Evolutionary conservation across 1,284 basidiomycete genomes (phyloP).

Genomic region (Rhodotorula sp.): DNA sequence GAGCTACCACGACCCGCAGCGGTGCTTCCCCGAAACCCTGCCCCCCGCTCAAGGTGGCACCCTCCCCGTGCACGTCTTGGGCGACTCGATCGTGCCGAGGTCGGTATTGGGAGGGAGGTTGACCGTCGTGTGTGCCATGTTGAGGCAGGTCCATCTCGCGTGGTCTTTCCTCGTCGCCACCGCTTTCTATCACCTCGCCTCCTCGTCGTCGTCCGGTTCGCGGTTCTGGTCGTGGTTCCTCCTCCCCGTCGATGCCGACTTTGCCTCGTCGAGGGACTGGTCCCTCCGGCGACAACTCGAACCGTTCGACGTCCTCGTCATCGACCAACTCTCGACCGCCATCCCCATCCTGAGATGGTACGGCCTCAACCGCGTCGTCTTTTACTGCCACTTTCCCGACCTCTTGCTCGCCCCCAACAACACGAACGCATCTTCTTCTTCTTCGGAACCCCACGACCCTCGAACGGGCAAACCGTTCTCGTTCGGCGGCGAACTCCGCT

Average conservation of each 20-base stretch:
- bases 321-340: conserved; percentile 91
- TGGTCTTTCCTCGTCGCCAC: conserved; percentile 59
- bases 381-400: conserved; percentile 98
- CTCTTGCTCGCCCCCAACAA: conserved; percentile 69
- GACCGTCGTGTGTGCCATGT: conserved; percentile 84
- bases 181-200: conserved; percentile 44
- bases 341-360: conserved; percentile 75
- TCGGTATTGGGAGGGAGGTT: conserved; percentile 66
- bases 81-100: conserved; percentile 70
- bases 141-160: conserved; percentile 79
- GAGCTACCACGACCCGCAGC: conserved; percentile 80
- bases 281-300: conserved; percentile 35
- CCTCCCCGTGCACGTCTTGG: conserved; percentile 73
- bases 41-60: conserved; percentile 60
- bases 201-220: background rate
- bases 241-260: conserved; percentile 37
- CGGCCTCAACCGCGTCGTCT: conserved; percentile 74
- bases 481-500: conserved; percentile 58
- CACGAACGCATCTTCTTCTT: too few relatives aligned
- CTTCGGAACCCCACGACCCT: conserved; percentile 11
- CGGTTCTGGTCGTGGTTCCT: conserved; percentile 18
- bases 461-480: conserved; percentile 17
- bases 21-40: conserved; percentile 55
- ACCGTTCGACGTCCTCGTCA: conserved; percentile 75
- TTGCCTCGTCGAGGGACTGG: conserved; percentile 40